phyloP scores from a whole-genome alignment of 2,329 filamentous ascomycete genomes.

The Epichloe uncinata region DNA sequence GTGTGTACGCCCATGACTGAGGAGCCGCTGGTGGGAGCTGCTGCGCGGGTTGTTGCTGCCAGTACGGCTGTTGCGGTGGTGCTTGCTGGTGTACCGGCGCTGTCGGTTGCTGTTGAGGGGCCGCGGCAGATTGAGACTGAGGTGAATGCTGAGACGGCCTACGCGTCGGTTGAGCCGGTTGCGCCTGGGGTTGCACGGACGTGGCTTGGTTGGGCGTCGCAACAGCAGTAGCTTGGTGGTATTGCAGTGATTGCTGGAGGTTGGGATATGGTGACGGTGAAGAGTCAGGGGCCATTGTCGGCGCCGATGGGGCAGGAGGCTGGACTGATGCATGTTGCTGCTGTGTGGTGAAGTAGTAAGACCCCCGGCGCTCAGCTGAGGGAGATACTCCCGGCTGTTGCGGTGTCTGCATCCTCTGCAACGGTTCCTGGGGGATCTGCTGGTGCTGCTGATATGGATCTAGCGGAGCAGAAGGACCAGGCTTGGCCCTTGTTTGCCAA shows the following conservation, averaged over 20 bases:
- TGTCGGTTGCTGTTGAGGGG: slow-evolving; percentile 7
- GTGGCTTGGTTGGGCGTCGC: slow-evolving; percentile 21
- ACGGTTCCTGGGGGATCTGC: slow-evolving; percentile 13
- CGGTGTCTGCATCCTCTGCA: slow-evolving; percentile 16
- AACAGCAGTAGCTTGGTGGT: slow-evolving; percentile 30
- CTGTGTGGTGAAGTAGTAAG: slow-evolving; percentile 43
- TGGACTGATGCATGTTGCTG: slow-evolving; percentile 13
- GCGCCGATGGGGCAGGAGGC: slow-evolving; percentile 23
- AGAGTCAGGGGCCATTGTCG: slow-evolving; percentile 27
- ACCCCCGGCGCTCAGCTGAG: slow-evolving; percentile 36
- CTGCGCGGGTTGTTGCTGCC: slow-evolving; percentile 20
- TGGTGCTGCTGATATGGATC: slow-evolving; percentile 16
- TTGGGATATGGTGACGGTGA: slow-evolving; percentile 39
- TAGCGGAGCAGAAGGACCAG: slow-evolving; percentile 23
- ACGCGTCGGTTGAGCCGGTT: slow-evolving; percentile 10
- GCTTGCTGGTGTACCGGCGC: slow-evolving; percentile 15
- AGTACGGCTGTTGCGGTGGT: slow-evolving; percentile 18
- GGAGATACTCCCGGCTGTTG: slow-evolving; percentile 17
- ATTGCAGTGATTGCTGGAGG: slow-evolving; percentile 33
- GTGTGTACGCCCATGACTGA: slow-evolving; percentile 31
- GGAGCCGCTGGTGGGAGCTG: slow-evolving; percentile 20
- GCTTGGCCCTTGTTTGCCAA: slow-evolving; percentile 32
- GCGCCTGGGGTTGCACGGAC: slow-evolving; percentile 16
- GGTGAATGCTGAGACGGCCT: slow-evolving; percentile 15
- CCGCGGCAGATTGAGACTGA: slow-evolving; percentile 15